Conservation (phyloP, 768 basidiomycete species). For the Phylloporus sp. region DNA sequence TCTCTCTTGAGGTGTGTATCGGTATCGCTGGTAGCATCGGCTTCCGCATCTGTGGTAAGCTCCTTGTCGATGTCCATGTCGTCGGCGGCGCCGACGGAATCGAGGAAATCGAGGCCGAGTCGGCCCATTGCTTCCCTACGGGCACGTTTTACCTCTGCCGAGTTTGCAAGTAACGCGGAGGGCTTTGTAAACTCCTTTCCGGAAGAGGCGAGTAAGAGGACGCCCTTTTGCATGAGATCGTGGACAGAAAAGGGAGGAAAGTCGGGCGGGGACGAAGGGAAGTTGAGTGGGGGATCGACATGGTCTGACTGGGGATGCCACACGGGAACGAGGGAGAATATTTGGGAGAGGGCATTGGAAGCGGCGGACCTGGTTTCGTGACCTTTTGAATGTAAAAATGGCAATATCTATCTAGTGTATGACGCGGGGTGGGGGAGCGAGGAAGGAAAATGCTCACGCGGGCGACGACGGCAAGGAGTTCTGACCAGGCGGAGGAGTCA, state of each 20-base stretch:
- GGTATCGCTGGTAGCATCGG: slow-evolving; percentile 41
- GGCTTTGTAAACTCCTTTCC: slow-evolving; percentile 88
- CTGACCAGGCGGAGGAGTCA: slow-evolving; percentile 81
- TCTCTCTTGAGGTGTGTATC: slow-evolving; percentile 39
- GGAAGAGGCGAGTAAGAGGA: slow-evolving; percentile 82
- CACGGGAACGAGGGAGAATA: slow-evolving; percentile 76
- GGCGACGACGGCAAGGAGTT: slow-evolving; percentile 87
- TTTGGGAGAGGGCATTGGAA: slow-evolving; percentile 81
- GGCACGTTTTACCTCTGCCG: slow-evolving; percentile 80
- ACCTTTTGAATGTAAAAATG: slow-evolving; percentile 87
- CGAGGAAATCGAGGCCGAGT: slow-evolving; percentile 82
- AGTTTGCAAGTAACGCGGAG: slow-evolving; percentile 61
- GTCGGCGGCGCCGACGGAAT: slow-evolving; percentile 61
- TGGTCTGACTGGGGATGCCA: slow-evolving; percentile 49
- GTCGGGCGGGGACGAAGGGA: slow-evolving; percentile 39
- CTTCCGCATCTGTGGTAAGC: slow-evolving; percentile 53
- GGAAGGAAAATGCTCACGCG: slow-evolving; percentile 45
- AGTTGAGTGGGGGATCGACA: slow-evolving; percentile 23
- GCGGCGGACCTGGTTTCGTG: slow-evolving; percentile 89
- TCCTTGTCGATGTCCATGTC: slow-evolving; percentile 87
- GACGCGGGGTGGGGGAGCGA: background rate
- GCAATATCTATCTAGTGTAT: slow-evolving; percentile 60
- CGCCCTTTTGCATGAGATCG: slow-evolving; percentile 70
- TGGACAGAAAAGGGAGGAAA: slow-evolving; percentile 75
- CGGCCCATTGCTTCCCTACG: slow-evolving; percentile 86